A percentile compares a stretch with the other conserved stretches of the same genome.
Conservation (phyloP, 1,284 basidiomycete species). For the Marasmius tenuissimus region DNA sequence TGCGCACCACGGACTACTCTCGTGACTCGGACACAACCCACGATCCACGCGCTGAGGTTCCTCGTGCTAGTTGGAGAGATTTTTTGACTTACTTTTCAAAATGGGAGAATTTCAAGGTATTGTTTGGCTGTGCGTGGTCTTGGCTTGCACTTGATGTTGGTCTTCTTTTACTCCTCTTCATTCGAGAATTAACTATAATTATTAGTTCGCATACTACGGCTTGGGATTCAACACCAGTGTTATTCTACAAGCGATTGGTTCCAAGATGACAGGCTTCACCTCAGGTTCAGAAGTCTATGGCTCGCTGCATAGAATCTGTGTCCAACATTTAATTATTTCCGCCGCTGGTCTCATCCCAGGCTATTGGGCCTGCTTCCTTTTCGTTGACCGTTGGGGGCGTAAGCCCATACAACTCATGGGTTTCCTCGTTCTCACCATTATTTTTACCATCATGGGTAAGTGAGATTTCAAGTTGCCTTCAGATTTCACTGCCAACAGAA, state of each 20-base stretch:
- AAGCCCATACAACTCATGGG: conserved; percentile 81
- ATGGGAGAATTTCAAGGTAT: conserved; percentile 65
- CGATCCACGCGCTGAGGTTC: conserved; percentile 59
- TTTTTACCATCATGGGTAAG: conserved; percentile 63
- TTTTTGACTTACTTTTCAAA: conserved; percentile 63
- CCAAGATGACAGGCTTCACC: conserved; percentile 41
- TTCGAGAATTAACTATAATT: conserved; percentile 17
- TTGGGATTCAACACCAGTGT: conserved; percentile 79
- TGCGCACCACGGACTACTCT: conserved; percentile 56
- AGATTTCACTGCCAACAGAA: conserved; percentile 13
- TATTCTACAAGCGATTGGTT: conserved; percentile 58
- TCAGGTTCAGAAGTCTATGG: conserved; percentile 45
- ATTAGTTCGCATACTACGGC: conserved; percentile 82
- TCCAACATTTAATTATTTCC: conserved; percentile 71
- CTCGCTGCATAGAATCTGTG: conserved; percentile 51
- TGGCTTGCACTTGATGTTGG: conserved; percentile 79
- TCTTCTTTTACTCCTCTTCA: conserved; percentile 1
- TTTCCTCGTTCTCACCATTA: conserved; percentile 65
- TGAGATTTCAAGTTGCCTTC: conserved; percentile 1
- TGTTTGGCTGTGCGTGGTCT: conserved; percentile 62
- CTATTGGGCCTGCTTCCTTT: conserved; percentile 69
- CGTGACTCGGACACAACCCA: conserved; percentile 55
- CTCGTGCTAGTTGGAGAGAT: conserved; percentile 64
- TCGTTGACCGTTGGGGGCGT: conserved; percentile 74
- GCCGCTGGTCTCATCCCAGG: conserved; percentile 74